Conservation (phyloP, 148 eudicot genomes). For the Fagopyrum homotropicum region DNA sequence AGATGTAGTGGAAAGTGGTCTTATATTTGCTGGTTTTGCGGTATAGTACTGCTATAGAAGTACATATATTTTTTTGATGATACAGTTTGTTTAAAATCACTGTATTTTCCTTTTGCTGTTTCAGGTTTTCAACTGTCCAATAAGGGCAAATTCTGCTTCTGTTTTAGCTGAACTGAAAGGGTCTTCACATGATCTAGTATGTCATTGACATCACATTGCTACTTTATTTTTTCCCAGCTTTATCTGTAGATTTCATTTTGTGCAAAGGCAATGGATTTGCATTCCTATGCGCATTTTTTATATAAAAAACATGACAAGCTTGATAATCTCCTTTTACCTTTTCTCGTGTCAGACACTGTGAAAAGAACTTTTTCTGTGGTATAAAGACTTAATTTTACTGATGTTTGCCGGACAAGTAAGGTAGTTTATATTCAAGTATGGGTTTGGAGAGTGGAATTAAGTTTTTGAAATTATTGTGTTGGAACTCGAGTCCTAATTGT, state of each 20-base stretch:
- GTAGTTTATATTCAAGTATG: background rate
- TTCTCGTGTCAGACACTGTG: background rate
- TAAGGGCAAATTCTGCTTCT: constrained; percentile 78
- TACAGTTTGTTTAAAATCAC: background rate
- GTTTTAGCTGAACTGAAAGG: constrained; percentile 72
- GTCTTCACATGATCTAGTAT: constrained; percentile 91
- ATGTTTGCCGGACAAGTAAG: background rate
- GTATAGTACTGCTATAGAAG: constrained; percentile 24
- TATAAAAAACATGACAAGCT: background rate
- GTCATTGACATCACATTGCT: constrained; percentile 12
- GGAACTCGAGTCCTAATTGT: background rate
- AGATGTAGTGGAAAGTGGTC: constrained; percentile 73
- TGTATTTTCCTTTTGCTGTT: constrained; percentile 5
- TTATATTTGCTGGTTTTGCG: constrained; percentile 96
- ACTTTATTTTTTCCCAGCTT: constrained; percentile 11
- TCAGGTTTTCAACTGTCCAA: constrained; percentile 93
- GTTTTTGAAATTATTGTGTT: background rate
- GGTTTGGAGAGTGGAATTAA: background rate
- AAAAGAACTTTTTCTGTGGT: background rate
- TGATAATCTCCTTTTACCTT: background rate
- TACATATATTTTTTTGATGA: background rate
- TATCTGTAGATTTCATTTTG: background rate
- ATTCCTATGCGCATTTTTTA: background rate
- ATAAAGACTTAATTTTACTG: background rate
- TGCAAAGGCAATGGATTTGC: background rate